A percentile compares a stretch with the other conserved stretches of the same genome.
Conservation (phyloP, 2,329 filamentous ascomycete species). For the Cladosporium colombiae region DNA sequence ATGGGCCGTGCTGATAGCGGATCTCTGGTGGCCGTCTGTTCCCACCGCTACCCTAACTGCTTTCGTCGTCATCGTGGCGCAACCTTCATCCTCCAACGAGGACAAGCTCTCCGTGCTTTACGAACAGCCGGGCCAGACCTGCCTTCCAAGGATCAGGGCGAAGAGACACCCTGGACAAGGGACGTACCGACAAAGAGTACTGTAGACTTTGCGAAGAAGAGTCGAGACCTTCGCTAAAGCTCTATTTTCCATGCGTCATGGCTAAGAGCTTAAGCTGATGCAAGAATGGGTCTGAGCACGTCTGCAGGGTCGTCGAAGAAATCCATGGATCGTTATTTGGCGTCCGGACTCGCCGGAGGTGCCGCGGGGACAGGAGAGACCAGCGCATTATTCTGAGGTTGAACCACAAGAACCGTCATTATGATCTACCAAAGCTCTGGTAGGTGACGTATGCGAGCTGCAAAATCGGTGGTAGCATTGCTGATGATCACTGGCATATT, state of each 20-base stretch:
- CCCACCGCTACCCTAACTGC: slow-evolving; percentile 1
- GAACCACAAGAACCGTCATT: slow-evolving; percentile 3
- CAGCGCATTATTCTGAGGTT: neutral
- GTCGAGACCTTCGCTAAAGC: slow-evolving; percentile 1
- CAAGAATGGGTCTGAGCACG: neutral
- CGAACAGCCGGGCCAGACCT: neutral
- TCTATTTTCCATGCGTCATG: neutral
- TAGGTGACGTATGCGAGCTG: slow-evolving; percentile 4
- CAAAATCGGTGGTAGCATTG: neutral
- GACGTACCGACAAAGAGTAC: neutral
- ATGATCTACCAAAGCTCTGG: slow-evolving; percentile 8
- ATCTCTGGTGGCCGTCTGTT: neutral
- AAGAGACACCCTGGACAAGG: neutral
- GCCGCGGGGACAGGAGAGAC: neutral
- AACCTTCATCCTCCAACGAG: neutral
- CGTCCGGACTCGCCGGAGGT: slow-evolving; percentile 3
- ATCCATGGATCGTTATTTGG: neutral
- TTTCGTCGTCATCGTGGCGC: slow-evolving; percentile 6
- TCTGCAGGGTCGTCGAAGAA: slow-evolving; percentile 8
- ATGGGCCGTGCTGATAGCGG: neutral
- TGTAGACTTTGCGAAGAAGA: neutral
- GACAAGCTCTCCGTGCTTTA: neutral
- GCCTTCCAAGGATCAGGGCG: neutral
- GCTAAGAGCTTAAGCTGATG: neutral
- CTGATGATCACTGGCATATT: neutral